A percentile compares a stretch with the other conserved stretches of the same genome.
These are phyloP conservation scores for Yarrowia sp. DNA, from an alignment of 805 yeast genomes.

Conservation along the genomic window DNA sequence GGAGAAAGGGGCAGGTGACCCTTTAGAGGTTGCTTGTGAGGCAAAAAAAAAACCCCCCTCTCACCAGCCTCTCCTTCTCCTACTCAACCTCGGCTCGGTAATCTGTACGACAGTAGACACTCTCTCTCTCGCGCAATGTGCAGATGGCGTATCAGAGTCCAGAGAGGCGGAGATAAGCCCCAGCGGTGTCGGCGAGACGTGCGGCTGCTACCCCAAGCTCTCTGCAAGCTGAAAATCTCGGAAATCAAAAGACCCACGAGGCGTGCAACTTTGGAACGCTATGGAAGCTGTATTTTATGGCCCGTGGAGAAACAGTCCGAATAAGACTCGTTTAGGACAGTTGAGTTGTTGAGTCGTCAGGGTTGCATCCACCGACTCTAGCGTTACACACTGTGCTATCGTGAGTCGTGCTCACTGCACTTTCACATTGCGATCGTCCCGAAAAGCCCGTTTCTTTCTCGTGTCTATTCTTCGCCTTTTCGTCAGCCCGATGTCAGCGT, in stretches of 20 bases:
- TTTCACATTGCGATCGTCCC: conserved; percentile 34
- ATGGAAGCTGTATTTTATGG: background rate
- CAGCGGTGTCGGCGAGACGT: conserved; percentile 15
- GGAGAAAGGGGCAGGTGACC: too few species aligned
- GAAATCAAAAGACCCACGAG: background rate
- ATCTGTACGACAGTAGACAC: background rate
- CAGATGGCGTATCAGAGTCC: conserved; percentile 32
- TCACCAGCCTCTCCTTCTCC: too few species aligned
- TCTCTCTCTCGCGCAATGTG: background rate
- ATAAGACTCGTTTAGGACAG: background rate
- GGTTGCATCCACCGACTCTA: background rate
- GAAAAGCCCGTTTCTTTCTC: conserved; percentile 8
- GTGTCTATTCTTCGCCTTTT: background rate
- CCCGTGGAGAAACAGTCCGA: background rate
- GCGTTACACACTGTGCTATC: too few species aligned
- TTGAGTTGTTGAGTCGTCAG: conserved; percentile 14
- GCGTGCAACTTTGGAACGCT: background rate
- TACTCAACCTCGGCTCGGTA: conserved; percentile 24
- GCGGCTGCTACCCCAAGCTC: conserved; percentile 4
- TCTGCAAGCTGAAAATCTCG: conserved; percentile 4
- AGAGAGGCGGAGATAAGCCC: conserved; percentile 27
- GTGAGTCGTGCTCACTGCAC: too few species aligned
- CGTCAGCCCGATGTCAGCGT: conserved; percentile 17
- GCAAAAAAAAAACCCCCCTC: too few species aligned
- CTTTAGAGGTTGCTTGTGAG: too few species aligned